Conservation (phyloP, 2,329 filamentous ascomycete species). For the Colletotrichum destructivum region DNA sequence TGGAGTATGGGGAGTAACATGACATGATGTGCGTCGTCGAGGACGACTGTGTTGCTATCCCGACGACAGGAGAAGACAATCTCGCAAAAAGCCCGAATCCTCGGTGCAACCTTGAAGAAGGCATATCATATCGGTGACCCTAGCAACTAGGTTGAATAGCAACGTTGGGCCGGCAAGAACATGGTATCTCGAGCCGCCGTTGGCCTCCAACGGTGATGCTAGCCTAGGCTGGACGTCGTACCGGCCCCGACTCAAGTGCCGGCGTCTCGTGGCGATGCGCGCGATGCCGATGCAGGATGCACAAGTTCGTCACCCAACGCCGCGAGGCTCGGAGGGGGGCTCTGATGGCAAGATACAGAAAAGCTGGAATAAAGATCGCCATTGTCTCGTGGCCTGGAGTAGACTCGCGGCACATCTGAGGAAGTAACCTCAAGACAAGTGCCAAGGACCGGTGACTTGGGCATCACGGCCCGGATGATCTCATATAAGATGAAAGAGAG, state of each 20-base stretch:
- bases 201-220: neutral
- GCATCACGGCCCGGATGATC: conserved; percentile 32
- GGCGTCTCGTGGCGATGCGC: conserved; percentile 18
- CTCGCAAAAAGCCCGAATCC: neutral
- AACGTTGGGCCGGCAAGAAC: conserved; percentile 17
- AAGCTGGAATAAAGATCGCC: conserved; percentile 9
- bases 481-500: neutral
- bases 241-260: conserved; percentile 1
- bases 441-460: conserved; percentile 28
- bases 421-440: conserved; percentile 34
- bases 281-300: neutral
- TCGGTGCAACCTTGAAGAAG: neutral
- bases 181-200: neutral
- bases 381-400: conserved; percentile 18
- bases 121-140: neutral
- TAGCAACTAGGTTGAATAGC: conserved; percentile 18
- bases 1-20: neutral
- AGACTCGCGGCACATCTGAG: conserved; percentile 21
- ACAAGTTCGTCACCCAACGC: neutral
- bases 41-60: neutral
- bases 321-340: neutral
- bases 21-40: neutral
- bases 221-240: conserved; percentile 18
- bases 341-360: neutral
- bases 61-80: neutral